These are phyloP conservation scores for Aspergillus pseudotamarii DNA, from an alignment of 2,329 filamentous ascomycete genomes.

Conservation along the genomic window DNA sequence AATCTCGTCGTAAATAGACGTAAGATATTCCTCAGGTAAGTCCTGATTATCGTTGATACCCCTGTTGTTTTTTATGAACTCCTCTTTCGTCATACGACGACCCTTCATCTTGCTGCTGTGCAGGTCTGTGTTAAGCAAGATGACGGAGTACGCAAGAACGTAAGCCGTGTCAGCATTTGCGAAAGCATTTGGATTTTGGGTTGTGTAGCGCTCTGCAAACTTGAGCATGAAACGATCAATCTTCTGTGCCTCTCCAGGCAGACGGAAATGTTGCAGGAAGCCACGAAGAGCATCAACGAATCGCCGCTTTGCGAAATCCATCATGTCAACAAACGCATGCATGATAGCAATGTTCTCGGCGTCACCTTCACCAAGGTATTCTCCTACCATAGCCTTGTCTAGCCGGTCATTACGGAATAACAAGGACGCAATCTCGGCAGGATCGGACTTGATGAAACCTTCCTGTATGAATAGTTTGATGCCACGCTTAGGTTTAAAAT, in stretches of 20 bases:
- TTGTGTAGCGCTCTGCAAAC: constrained; percentile 94
- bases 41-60: constrained; percentile 97
- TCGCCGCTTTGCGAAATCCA: constrained; percentile 89
- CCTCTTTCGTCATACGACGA: constrained; percentile 88
- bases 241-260: constrained; percentile 96
- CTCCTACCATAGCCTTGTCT: constrained; percentile 89
- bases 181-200: constrained; percentile 94
- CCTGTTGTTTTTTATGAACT: constrained; percentile 98
- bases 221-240: constrained; percentile 99
- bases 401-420: constrained; percentile 78
- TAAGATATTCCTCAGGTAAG: constrained; percentile 88
- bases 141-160: constrained; percentile 92
- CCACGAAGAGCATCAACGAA: constrained; percentile 91
- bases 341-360: constrained; percentile 93
- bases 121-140: constrained; percentile 93
- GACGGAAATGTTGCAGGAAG: constrained; percentile 90
- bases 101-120: constrained; percentile 84
- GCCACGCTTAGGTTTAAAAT: constrained; percentile 95
- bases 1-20: constrained; percentile 91
- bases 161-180: constrained; percentile 98
- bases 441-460: constrained; percentile 81
- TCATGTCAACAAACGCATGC: constrained; percentile 94
- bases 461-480: constrained; percentile 81
- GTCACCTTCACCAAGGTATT: constrained; percentile 93
- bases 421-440: constrained; percentile 79